phyloP scores from a whole-genome alignment of 169 alveolate species.

The Neospora caninum region DNA sequence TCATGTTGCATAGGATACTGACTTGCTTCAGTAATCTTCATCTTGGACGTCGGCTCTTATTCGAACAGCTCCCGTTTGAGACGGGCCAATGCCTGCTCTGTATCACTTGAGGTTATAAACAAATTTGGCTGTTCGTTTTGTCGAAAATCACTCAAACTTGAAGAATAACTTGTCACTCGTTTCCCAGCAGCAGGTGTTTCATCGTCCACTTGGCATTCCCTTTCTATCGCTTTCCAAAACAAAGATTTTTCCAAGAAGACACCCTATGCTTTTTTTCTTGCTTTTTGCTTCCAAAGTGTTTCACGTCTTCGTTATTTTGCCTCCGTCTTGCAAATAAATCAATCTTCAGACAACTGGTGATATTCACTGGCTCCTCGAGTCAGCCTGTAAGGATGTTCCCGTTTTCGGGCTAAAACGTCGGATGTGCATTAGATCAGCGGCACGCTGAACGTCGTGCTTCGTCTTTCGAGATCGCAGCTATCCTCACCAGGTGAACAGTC shows the following conservation, averaged over 20 bases:
- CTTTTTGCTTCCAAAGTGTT: background rate
- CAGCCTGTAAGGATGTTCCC: background rate
- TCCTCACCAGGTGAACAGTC: background rate
- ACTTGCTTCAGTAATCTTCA: background rate
- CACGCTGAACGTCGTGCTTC: background rate
- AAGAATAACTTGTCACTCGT: background rate
- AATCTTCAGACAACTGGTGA: background rate
- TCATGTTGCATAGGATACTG: background rate
- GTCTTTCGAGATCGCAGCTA: constrained; percentile 1
- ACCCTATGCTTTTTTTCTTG: background rate
- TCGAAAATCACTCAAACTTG: background rate
- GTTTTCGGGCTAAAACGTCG: background rate
- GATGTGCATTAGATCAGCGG: background rate
- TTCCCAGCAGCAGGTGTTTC: background rate
- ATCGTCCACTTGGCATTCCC: constrained; percentile 3
- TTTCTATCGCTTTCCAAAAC: constrained; percentile 10
- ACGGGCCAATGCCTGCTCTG: background rate
- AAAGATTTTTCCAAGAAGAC: constrained; percentile 6
- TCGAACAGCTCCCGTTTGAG: background rate
- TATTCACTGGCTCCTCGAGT: background rate
- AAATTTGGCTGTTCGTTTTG: background rate
- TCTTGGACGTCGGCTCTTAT: background rate
- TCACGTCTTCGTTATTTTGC: background rate
- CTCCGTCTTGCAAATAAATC: background rate
- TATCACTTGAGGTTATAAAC: background rate